These are phyloP conservation scores for Funneliformis caledonium DNA, from an alignment of 371 early-diverging fungal genomes.

Conservation along the genomic window DNA sequence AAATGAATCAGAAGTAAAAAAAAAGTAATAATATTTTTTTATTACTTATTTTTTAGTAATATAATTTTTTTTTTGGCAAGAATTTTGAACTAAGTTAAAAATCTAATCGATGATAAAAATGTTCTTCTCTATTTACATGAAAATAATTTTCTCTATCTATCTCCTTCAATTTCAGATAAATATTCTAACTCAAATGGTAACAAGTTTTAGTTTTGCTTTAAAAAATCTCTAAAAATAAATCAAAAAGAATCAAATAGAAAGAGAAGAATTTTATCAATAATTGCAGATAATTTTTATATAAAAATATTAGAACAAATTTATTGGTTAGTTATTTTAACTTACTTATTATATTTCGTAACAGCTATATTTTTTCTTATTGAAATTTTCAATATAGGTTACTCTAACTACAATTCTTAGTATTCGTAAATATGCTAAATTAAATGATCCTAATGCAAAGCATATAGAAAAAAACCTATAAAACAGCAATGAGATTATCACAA, in stretches of 20 bases:
- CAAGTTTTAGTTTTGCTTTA: conserved; percentile 9
- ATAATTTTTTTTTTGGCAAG: too few species aligned
- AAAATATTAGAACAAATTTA: neutral
- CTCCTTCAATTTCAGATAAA: too few species aligned
- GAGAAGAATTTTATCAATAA: conserved; percentile 8
- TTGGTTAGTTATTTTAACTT: neutral
- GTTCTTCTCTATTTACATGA: too few species aligned
- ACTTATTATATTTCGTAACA: neutral
- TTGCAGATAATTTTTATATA: neutral
- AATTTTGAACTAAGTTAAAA: too few species aligned
- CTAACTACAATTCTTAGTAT: neutral
- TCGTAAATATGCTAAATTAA: neutral
- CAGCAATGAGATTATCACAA: neutral
- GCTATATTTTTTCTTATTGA: neutral
- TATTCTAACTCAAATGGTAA: neutral
- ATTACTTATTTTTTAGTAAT: too few species aligned
- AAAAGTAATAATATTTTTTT: neutral
- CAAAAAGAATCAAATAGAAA: neutral
- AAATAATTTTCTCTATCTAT: too few species aligned
- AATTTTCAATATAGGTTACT: neutral
- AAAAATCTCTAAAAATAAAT: neutral
- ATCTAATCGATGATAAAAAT: too few species aligned
- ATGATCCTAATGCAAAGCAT: neutral
- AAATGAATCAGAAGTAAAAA: neutral
- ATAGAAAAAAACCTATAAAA: too few species aligned